phyloP scores from a whole-genome alignment of 2,329 filamentous ascomycete species.

The Pestalotiopsis sp. region DNA sequence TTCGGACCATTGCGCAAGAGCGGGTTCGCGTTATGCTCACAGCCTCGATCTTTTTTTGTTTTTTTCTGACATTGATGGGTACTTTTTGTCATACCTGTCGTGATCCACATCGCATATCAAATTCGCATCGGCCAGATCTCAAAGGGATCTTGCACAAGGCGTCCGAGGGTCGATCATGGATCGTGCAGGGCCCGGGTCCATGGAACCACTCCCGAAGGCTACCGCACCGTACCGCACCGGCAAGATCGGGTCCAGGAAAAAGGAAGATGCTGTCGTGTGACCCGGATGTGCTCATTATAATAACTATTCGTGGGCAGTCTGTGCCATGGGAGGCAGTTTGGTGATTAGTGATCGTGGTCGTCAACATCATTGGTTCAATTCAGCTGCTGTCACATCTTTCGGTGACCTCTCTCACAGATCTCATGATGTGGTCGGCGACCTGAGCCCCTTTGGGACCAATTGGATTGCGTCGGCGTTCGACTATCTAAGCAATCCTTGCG shows the following conservation, averaged over 20 bases:
- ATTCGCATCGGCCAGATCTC: not conserved
- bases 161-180: not conserved
- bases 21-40: not conserved
- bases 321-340: not conserved
- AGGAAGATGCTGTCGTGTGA: not conserved
- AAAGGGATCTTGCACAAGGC: not conserved
- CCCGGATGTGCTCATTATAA: not conserved
- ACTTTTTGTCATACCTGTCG: not conserved
- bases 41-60: not conserved
- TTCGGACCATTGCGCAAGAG: not conserved
- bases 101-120: not conserved
- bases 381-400: not conserved
- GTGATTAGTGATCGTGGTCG: not conserved
- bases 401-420: not conserved
- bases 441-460: not conserved
- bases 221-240: not conserved
- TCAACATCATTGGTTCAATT: not conserved
- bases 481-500: constrained; percentile 2
- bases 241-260: not conserved
- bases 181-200: not conserved
- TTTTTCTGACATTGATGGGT: no score
- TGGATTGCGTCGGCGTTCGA: not conserved
- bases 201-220: not conserved
- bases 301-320: not conserved
- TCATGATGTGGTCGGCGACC: constrained; percentile 8